phyloP scores from a whole-genome alignment of 257 asterid genomes.

The Echium plantagineum region DNA sequence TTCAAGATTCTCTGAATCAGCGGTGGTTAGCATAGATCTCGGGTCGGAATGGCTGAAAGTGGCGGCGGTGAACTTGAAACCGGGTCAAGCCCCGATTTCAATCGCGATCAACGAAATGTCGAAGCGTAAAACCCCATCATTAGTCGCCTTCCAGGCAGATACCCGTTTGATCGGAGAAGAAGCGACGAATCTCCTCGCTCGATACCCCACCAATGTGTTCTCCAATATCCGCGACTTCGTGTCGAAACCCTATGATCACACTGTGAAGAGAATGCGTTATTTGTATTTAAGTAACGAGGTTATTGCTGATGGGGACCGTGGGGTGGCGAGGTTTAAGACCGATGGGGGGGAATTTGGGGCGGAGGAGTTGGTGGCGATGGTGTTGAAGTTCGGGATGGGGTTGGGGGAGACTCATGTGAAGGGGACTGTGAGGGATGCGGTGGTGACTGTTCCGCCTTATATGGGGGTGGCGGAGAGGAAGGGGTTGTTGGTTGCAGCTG shows the following conservation, averaged over 20 bases:
- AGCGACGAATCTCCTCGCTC: conserved; percentile 65
- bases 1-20: conserved; percentile 47
- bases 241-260: conserved; percentile 43
- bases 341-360: conserved; percentile 45
- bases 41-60: conserved; percentile 94
- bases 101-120: conserved; percentile 97
- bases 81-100: conserved; percentile 84
- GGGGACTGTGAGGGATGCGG: conserved; percentile 67
- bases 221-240: conserved; percentile 60
- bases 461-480: conserved; percentile 83
- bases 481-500: conserved; percentile 69
- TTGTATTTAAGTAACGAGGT: conserved; percentile 41
- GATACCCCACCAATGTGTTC: conserved; percentile 72
- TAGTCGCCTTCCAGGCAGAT: conserved; percentile 66
- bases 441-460: conserved; percentile 82
- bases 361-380: conserved; percentile 91
- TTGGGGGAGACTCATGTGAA: conserved; percentile 70
- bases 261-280: conserved; percentile 22
- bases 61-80: conserved; percentile 90
- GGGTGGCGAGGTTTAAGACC: conserved; percentile 37
- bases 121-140: conserved; percentile 81
- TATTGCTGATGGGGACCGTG: conserved; percentile 33
- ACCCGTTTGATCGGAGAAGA: conserved; percentile 86
- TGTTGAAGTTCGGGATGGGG: conserved; percentile 57
- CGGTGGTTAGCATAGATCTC: conserved; percentile 95